A percentile compares a stretch with the other conserved stretches of the same genome.
Conservation (phyloP, 2,329 filamentous ascomycete species). For the Paracamarosporium sp. region DNA sequence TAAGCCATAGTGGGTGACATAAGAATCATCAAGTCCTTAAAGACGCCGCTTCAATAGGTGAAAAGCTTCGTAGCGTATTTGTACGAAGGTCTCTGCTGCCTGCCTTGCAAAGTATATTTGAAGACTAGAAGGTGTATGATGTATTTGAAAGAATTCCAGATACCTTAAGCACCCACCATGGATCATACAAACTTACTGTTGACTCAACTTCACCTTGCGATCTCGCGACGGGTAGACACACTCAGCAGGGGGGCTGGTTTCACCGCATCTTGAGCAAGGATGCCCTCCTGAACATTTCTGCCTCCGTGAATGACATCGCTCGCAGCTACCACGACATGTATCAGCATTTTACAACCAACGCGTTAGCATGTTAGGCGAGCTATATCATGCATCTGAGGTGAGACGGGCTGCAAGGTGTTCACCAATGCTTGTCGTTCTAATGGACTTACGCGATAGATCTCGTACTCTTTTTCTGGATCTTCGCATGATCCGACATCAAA, state of each 20-base stretch:
- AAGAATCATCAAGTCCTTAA: too few relatives aligned
- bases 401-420: neutral
- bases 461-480: neutral
- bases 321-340: neutral
- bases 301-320: conserved; percentile 5
- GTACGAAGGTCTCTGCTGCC: too few relatives aligned
- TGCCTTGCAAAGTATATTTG: too few relatives aligned
- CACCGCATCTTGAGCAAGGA: neutral
- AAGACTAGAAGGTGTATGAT: too few relatives aligned
- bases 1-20: too few relatives aligned
- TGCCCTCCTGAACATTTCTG: conserved; percentile 1
- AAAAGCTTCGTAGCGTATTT: too few relatives aligned
- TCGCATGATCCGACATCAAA: neutral
- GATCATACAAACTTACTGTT: neutral
- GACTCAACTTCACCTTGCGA: conserved; percentile 6
- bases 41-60: too few relatives aligned
- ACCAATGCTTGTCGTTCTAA: too few relatives aligned
- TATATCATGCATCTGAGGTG: neutral
- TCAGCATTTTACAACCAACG: neutral
- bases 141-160: neutral
- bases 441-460: conserved; percentile 1
- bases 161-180: neutral
- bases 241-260: neutral
- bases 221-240: conserved; percentile 5
- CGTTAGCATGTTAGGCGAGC: too few relatives aligned